Evolutionary conservation across 2,329 filamentous ascomycete species (phyloP), one percentile per base, ranked within the genome.

Genomic region (Blumeria hordei): DNA sequence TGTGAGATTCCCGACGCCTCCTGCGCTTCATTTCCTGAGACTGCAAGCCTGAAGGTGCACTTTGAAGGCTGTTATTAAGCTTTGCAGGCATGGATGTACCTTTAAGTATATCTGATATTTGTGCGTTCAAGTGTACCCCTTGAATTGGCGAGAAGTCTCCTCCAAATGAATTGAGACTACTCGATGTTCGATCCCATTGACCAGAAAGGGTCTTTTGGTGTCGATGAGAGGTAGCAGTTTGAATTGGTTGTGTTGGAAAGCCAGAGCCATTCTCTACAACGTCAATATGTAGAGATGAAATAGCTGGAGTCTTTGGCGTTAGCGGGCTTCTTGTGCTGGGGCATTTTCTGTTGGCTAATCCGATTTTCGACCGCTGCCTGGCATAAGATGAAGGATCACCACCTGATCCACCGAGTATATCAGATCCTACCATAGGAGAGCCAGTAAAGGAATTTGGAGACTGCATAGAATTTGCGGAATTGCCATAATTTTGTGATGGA

Each of bases 1-100:
- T 96, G 71, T 98, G 92, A 0, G 90, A 96, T 64, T 95, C 92
- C 41, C 92, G 78, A 57, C 92, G 80, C 58, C 88, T 78, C 67
- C 90, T 86, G 62, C 88, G 79, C 76, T 96, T 96, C 63, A 88
- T 88, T 67, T 96, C 92, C 64, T 94, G 88, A 0, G 87, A 83
- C 55, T 92, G 85, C 54, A 83, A 54, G 28, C 50, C 50, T 16
- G 63, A 61, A 9, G 63, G 62, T 45, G 60, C 57, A 55, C 58
- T 62, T 8, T 59, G 60, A 11, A 59, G 58, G 3, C 60, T 60
- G 53, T 64, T 72, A 55, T 75, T 76, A 54, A 95, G 80, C 70
- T 95, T 95, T 36, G 87, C 77, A 1, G 90, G 90, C 71, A 96
- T 81, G 0, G 90, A 95, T 37, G 86, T 88, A 65, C 85, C 87